Conservation (phyloP, 306 rosid genomes). For the Fagus sylvatica region DNA sequence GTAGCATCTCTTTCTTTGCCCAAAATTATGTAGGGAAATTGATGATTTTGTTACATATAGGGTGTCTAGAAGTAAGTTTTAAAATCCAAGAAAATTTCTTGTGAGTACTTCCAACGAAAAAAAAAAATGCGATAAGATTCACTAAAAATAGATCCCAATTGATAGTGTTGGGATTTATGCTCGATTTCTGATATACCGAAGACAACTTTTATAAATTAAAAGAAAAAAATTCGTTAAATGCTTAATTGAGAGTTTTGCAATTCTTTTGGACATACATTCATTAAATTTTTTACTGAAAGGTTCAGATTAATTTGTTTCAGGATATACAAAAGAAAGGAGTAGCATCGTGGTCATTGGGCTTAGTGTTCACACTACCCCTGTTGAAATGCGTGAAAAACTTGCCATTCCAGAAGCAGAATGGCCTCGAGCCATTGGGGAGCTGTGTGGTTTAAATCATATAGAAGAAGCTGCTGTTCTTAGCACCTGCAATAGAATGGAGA, state of each 20-base stretch:
- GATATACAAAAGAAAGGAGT: constrained; percentile 96
- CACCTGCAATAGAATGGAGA: constrained; percentile 99
- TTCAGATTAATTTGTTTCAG: constrained; percentile 30
- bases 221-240: not conserved
- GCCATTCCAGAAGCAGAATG: constrained; percentile 99
- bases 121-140: not conserved
- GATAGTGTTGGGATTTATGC: not conserved
- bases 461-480: constrained; percentile 99
- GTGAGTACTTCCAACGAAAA: not conserved
- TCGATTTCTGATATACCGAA: not conserved
- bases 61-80: no score
- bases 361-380: constrained; percentile 93
- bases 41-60: not conserved
- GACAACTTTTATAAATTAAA: not conserved
- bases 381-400: constrained; percentile 98
- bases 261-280: not conserved
- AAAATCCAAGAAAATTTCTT: not conserved
- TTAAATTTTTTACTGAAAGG: not conserved
- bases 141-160: not conserved
- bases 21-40: not conserved
- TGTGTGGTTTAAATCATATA: constrained; percentile 84
- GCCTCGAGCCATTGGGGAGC: constrained; percentile 97
- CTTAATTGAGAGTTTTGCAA: not conserved
- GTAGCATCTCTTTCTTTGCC: not conserved
- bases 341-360: constrained; percentile 95